Conservation (phyloP, 2,329 filamentous ascomycete genomes). For the Penicillium verrucosum region DNA sequence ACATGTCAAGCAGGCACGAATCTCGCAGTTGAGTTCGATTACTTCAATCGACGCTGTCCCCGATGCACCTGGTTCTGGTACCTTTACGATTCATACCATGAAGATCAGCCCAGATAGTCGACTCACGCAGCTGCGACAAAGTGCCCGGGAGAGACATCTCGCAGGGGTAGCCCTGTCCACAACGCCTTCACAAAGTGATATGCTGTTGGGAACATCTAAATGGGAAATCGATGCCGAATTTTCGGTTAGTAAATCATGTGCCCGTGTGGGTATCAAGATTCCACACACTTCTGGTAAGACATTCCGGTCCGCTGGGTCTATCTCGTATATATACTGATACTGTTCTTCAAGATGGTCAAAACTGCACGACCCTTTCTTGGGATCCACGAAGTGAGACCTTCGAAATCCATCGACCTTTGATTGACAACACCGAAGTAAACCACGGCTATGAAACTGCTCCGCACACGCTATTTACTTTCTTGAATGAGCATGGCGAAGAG, state of each 20-base stretch:
- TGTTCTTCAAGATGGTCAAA: slow-evolving; percentile 23
- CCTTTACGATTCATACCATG: slow-evolving; percentile 45
- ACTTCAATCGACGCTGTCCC: slow-evolving; percentile 40
- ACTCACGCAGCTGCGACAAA: slow-evolving; percentile 29
- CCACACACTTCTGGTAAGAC: slow-evolving; percentile 23
- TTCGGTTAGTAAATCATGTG: slow-evolving; percentile 24
- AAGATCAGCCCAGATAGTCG: slow-evolving; percentile 34
- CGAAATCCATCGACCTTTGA: slow-evolving; percentile 36
- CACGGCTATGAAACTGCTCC: slow-evolving; percentile 40
- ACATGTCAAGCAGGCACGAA: slow-evolving; percentile 38
- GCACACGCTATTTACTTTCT: slow-evolving; percentile 48
- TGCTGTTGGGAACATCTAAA: slow-evolving; percentile 15
- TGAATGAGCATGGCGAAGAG: slow-evolving; percentile 14
- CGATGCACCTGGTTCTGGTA: slow-evolving; percentile 19
- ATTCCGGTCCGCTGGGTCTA: background rate
- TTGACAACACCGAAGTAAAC: slow-evolving; percentile 32
- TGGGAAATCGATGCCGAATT: slow-evolving; percentile 31
- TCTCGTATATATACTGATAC: background rate
- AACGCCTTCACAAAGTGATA: background rate
- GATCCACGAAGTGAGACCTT: slow-evolving; percentile 40
- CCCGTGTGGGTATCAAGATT: slow-evolving; percentile 30
- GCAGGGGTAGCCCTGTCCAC: slow-evolving; percentile 1
- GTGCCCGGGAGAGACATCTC: slow-evolving; percentile 11
- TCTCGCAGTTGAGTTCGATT: slow-evolving; percentile 39
- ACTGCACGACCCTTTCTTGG: slow-evolving; percentile 43